Conservation (phyloP, 2,329 filamentous ascomycete genomes). For the Trichoderma atroviride region DNA sequence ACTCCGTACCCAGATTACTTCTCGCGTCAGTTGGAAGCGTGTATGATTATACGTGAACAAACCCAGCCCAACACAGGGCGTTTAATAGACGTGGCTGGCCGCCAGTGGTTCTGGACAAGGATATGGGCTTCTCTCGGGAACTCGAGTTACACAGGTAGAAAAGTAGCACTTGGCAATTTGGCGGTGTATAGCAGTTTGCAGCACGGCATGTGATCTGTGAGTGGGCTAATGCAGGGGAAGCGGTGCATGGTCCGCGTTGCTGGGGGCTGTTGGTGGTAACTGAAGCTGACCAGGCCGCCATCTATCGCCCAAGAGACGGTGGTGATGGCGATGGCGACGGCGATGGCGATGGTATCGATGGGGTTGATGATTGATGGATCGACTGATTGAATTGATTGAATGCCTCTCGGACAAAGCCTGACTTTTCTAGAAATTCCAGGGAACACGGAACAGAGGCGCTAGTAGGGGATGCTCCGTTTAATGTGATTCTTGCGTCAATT, state of each 20-base stretch:
- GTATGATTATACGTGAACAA: not conserved
- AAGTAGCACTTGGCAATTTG: conserved; percentile 1
- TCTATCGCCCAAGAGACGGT: not conserved
- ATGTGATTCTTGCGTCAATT: not conserved
- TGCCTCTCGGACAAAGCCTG: not conserved
- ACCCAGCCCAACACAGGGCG: not conserved
- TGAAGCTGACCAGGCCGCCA: not conserved
- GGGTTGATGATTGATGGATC: not conserved
- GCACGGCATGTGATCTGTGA: conserved; percentile 5
- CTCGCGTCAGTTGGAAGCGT: not conserved
- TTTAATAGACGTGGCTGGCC: not conserved
- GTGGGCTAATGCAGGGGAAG: conserved; percentile 25
- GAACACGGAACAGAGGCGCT: conserved; percentile 6
- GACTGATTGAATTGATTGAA: not conserved
- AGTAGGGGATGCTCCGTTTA: conserved; percentile 1
- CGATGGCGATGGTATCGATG: not conserved
- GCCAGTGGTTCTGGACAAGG: not conserved
- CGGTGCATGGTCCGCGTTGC: not conserved
- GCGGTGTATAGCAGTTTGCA: conserved; percentile 13
- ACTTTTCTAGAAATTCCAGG: not conserved
- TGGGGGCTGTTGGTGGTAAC: not conserved
- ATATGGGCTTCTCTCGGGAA: not conserved
- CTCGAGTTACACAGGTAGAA: not conserved
- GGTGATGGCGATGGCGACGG: not conserved
- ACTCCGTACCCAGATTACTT: not conserved